Base-by-base conservation (phyloP, 192 early-diverging fungal genomes). In the Backusella sp. region DNA sequence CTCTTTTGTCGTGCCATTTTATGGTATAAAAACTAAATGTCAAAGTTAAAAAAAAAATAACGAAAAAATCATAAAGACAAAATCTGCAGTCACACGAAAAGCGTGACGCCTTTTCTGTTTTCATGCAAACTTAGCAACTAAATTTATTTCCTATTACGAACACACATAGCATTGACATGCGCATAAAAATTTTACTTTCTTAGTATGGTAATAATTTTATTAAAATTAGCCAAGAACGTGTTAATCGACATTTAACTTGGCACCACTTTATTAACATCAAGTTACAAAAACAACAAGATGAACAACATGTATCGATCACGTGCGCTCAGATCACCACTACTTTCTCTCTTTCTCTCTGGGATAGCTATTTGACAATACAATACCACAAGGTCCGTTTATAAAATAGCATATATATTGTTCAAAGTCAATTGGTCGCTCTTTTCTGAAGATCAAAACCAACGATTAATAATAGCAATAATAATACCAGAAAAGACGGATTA, bases 1-100 rank as follows among this genome's bases (percentile, higher is more conserved):
- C 56, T 62, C 26, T 62, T 62, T 62, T 62, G 56, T 62, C 56
- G 23, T 62, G 56, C 56, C 56, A 62, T 62, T 62, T 8, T 62
- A 62, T 28, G 21, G 12, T 62, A 62, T 62, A 26, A 28, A 62
- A 62, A 12, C 9, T 14, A 28, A 28, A 28, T 62, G 56, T 62
- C 56, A 62, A 62, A 62, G 23, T 62, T 12, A 26, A 28, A 62
- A 28, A 59, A 59, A 28, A 62, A 62, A 62, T 14, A 62, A 12
- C 56, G 23, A 62, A 28, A 14, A 59, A 62, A 62, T 14, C 1
- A 26, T 14, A 23, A 21, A 59, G 11, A 28, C n/a, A 28, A 28
- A 28, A 62, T 23, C 0, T 12, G 12, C 21, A 28, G 46, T 49
- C 46, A 49, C 46, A 49, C 1, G 0, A 49, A 49, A n/a, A n/a